Percentiles rank a stretch among this genome's conserved stretches.
phyloP scores from a whole-genome alignment of 2,329 filamentous ascomycete species.

The Blastomyces gilchristii region DNA sequence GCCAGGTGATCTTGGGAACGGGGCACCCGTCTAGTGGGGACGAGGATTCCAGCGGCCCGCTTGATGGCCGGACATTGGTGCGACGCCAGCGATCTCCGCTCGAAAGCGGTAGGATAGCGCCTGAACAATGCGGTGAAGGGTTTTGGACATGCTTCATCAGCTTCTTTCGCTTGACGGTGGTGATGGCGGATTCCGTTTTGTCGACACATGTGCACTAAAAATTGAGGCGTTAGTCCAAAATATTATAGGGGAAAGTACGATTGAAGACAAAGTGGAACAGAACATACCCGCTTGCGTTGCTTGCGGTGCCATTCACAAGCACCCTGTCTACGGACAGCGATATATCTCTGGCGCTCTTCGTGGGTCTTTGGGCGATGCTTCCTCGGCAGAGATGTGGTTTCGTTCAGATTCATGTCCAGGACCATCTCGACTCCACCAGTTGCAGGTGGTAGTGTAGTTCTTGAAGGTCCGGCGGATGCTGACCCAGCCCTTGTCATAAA shows the following conservation, averaged over 20 bases:
- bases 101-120: background rate
- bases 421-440: constrained; percentile 29
- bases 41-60: background rate
- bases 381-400: constrained; percentile 31
- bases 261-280: background rate
- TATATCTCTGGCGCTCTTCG: constrained; percentile 35
- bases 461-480: constrained; percentile 10
- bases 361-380: constrained; percentile 35
- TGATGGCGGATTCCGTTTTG: background rate
- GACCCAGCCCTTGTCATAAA: constrained; percentile 2
- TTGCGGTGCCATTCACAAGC: constrained; percentile 37
- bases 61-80: background rate
- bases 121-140: background rate
- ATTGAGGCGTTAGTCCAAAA: background rate
- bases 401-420: constrained; percentile 36
- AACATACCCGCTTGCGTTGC: constrained; percentile 34
- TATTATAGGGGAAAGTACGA: background rate
- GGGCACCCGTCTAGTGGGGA: background rate
- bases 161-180: background rate
- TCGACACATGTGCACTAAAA: background rate
- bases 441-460: constrained; percentile 7
- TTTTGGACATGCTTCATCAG: background rate
- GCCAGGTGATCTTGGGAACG: background rate
- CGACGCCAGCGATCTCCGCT: background rate
- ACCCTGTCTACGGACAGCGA: constrained; percentile 34